These are phyloP conservation scores for Oryza australiensis DNA, from an alignment of 176 grass and related monocot genomes.

Conservation along the genomic window DNA sequence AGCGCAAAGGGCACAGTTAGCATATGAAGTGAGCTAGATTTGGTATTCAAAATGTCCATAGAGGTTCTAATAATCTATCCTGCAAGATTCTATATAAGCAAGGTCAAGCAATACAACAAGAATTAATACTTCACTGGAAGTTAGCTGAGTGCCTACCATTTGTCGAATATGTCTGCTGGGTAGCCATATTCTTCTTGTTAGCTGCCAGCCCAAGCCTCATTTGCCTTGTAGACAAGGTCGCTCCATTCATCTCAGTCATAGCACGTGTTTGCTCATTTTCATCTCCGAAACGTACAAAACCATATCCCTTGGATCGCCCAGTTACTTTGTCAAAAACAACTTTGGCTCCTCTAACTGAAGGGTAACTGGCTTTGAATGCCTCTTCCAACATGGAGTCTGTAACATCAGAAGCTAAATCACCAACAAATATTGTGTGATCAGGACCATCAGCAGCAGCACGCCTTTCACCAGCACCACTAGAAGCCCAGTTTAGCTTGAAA, in stretches of 20 bases:
- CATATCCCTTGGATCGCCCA: conserved; percentile 82
- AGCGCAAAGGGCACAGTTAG: conserved; percentile 27
- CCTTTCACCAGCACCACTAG: conserved; percentile 62
- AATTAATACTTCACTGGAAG: background rate
- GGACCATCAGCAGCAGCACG: conserved; percentile 55
- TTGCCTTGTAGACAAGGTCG: conserved; percentile 61
- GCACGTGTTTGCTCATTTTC: conserved; percentile 70
- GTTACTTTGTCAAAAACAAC: conserved; percentile 76
- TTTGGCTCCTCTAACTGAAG: conserved; percentile 86
- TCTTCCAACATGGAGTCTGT: conserved; percentile 77
- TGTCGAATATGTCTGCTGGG: conserved; percentile 59
- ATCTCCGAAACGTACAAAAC: conserved; percentile 85
- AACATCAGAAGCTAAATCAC: conserved; percentile 84
- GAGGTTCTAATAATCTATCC: conserved; percentile 18
- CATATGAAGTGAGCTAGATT: background rate
- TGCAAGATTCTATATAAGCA: conserved; percentile 37
- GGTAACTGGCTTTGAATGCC: conserved; percentile 60
- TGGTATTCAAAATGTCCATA: conserved; percentile 26
- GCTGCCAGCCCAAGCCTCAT: conserved; percentile 85
- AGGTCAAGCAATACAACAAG: conserved; percentile 9
- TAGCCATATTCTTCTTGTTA: conserved; percentile 68
- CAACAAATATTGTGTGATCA: conserved; percentile 91
- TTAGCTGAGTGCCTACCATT: conserved; percentile 33
- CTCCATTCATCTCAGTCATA: conserved; percentile 93
- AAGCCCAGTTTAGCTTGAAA: conserved; percentile 91